Percentiles rank a stretch among this genome's conserved stretches.
Conservation (phyloP, 2,329 filamentous ascomycete species). For the Trichoderma koningii region DNA sequence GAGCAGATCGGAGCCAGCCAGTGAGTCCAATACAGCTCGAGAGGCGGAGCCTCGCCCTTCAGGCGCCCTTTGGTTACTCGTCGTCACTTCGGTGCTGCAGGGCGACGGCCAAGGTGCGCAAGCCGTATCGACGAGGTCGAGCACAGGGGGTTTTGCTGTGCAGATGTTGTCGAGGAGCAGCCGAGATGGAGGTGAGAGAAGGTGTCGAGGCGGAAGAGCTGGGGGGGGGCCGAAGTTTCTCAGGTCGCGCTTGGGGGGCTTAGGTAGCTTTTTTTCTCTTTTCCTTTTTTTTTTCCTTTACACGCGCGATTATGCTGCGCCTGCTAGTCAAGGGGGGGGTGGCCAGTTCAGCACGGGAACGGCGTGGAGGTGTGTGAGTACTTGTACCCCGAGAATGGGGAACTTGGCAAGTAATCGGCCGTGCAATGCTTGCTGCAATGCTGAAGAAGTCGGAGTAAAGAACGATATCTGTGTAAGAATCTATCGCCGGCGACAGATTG, state of each 20-base stretch:
- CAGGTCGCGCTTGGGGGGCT: slow-evolving; percentile 32
- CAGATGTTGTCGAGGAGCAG: slow-evolving; percentile 13
- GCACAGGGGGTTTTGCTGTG: slow-evolving; percentile 17
- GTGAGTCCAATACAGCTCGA: slow-evolving; percentile 21
- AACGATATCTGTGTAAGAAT: background rate
- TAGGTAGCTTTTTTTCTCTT: slow-evolving; percentile 31
- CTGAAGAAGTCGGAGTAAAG: background rate
- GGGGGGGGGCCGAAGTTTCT: slow-evolving; percentile 26
- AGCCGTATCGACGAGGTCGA: slow-evolving; percentile 22
- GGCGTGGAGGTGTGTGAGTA: slow-evolving; percentile 26
- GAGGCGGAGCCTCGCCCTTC: slow-evolving; percentile 11
- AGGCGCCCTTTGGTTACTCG: background rate
- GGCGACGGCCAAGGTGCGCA: slow-evolving; percentile 16
- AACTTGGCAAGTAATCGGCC: slow-evolving; percentile 18
- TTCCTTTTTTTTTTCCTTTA: slow-evolving; percentile 32
- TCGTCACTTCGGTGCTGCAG: slow-evolving; percentile 1
- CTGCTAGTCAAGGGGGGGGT: slow-evolving; percentile 29
- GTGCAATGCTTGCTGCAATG: background rate
- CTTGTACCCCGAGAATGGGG: slow-evolving; percentile 11
- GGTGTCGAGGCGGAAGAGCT: slow-evolving; percentile 28
- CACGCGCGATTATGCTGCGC: slow-evolving; percentile 32
- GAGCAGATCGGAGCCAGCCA: slow-evolving; percentile 8
- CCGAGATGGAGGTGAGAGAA: slow-evolving; percentile 22
- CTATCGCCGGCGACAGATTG: slow-evolving; percentile 22
- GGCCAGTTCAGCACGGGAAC: slow-evolving; percentile 12